phyloP scores from a whole-genome alignment of 1,284 basidiomycete genomes.

The Puccinia brachypodii region DNA sequence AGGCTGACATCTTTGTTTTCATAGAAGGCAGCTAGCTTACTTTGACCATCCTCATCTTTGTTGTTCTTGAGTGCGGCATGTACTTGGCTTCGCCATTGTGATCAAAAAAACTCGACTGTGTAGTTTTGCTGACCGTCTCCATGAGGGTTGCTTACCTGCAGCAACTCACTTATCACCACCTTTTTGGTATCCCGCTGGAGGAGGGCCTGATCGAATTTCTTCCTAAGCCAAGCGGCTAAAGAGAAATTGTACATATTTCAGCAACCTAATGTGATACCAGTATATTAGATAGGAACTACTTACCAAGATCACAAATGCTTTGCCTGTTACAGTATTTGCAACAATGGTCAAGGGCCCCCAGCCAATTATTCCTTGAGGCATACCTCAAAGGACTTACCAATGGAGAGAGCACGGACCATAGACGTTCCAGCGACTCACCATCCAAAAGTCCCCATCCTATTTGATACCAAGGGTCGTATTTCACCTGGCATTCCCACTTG shows the following conservation, averaged over 20 bases:
- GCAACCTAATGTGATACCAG: too few relatives aligned
- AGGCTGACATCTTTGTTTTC: background rate
- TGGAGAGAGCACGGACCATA: constrained; percentile 12
- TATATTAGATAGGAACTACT: too few relatives aligned
- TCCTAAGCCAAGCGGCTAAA: background rate
- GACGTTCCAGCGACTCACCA: background rate
- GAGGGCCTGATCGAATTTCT: background rate
- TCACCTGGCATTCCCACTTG: background rate
- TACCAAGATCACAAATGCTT: too few relatives aligned
- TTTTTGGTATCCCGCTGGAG: background rate
- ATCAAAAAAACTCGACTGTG: background rate
- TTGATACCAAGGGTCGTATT: background rate
- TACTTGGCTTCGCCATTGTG: background rate
- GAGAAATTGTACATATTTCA: too few relatives aligned
- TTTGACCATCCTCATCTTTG: background rate
- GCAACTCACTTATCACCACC: background rate
- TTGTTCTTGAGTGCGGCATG: background rate
- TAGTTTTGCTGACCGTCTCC: background rate
- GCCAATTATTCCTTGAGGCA: background rate
- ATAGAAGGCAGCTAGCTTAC: background rate
- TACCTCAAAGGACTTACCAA: constrained; percentile 22
- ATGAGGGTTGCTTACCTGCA: background rate
- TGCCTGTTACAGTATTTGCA: background rate
- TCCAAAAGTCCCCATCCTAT: constrained; percentile 12
- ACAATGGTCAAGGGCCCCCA: background rate